Conservation (phyloP, 257 asterid genomes). For the Parsonsia alboflavescens region DNA sequence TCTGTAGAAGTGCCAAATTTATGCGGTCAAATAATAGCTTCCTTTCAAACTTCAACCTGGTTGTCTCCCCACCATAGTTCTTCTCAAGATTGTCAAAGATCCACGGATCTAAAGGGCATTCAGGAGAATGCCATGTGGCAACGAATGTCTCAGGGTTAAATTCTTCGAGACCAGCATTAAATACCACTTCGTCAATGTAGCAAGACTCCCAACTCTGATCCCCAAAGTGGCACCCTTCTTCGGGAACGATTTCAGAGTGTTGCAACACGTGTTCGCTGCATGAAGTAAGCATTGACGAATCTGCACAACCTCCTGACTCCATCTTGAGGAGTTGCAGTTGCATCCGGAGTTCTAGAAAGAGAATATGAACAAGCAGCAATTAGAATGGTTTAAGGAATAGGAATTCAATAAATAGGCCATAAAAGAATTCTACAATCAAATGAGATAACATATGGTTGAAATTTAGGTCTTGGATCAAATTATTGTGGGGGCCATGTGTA, state of each 20-base stretch:
- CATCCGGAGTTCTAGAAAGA: slow-evolving; percentile 60
- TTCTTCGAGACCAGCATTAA: slow-evolving; percentile 50
- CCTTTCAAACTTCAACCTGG: slow-evolving; percentile 49
- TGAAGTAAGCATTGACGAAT: slow-evolving; percentile 24
- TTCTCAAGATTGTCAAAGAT: slow-evolving; percentile 64
- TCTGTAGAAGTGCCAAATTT: slow-evolving; percentile 46
- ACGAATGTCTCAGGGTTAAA: slow-evolving; percentile 30
- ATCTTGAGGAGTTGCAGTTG: slow-evolving; percentile 80
- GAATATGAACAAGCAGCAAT: slow-evolving; percentile 1
- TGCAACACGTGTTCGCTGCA: slow-evolving; percentile 40
- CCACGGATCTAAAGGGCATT: slow-evolving; percentile 57
- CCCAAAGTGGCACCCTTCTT: slow-evolving; percentile 23
- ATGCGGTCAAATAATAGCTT: slow-evolving; percentile 59
- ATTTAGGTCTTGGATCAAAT: background rate
- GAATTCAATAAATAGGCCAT: background rate
- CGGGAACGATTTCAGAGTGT: slow-evolving; percentile 25
- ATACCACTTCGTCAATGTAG: slow-evolving; percentile 50
- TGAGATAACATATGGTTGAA: background rate
- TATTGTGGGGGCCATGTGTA: background rate
- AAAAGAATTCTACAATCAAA: background rate
- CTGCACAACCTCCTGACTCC: slow-evolving; percentile 54
- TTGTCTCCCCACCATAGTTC: slow-evolving; percentile 25
- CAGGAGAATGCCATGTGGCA: slow-evolving; percentile 50
- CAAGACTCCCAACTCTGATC: slow-evolving; percentile 52
- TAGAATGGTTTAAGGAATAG: background rate